Base-by-base conservation (phyloP, 352 stramenopile species). In the Pythium apleroticum region DNA sequence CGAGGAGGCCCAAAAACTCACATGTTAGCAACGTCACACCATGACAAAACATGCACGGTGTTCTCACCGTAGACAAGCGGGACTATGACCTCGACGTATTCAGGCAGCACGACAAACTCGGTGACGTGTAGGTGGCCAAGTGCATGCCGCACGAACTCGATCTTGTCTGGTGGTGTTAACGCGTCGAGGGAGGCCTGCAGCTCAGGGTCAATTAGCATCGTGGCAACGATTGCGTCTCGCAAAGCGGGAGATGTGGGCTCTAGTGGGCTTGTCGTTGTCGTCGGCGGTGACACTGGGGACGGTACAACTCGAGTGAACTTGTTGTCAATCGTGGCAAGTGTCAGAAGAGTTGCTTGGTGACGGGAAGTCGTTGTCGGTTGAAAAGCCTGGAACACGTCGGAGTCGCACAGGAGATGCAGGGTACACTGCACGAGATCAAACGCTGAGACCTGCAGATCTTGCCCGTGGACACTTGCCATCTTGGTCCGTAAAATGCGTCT, bases 21-120 rank as follows among this genome's bases (percentile, higher is more conserved):
- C n/a, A n/a, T n/a, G n/a, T n/a, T n/a, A n/a, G n/a, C n/a, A n/a
- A n/a, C n/a, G n/a, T n/a, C n/a, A n/a, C n/a, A n/a, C n/a, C n/a
- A n/a, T n/a, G n/a, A n/a, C n/a, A n/a, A n/a, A n/a, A n/a, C n/a
- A n/a, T n/a, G n/a, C n/a, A n/a, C n/a, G n/a, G n/a, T n/a, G n/a
- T n/a, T n/a, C 67, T 65, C 64, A 80, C 73, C 66, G 57, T 81
- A 80, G 28, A 81, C 71, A 2, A 76, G 17, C 9, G 76, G 74
- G 6, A 80, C 65, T 27, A 75, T 60, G 4, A 78, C 71, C 45
- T 81, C 71, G 3, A 75, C 58, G 43, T 73, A 81, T 55, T 84
- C 75, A 45, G 77, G 53, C 49, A 80, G 60, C n/a, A 85, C 19
- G 14, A 85, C 37, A 20, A 81, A 84, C 63, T 82, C 74, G 3